Conservation (phyloP, 2,329 filamentous ascomycete genomes). For the Pyrenophora seminiperda region DNA sequence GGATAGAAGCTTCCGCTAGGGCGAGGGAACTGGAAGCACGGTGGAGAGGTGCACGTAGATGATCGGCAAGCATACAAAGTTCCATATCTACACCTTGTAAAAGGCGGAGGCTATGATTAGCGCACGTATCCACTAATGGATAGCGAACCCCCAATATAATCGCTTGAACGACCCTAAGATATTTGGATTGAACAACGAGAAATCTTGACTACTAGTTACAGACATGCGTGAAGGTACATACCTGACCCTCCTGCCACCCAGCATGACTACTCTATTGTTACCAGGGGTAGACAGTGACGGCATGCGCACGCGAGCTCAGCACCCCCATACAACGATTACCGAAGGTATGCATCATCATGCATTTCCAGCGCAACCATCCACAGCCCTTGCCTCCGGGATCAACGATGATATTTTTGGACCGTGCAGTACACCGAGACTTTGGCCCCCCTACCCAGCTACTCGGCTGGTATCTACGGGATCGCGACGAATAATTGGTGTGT, state of each 20-base stretch:
- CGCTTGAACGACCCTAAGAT: too few relatives aligned
- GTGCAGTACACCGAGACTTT: neutral
- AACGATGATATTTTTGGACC: neutral
- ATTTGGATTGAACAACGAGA: too few relatives aligned
- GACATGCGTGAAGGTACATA: neutral
- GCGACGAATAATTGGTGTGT: neutral
- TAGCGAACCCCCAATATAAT: too few relatives aligned
- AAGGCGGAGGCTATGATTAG: too few relatives aligned
- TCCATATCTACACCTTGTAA: neutral
- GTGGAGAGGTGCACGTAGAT: slow-evolving; percentile 42
- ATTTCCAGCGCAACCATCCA: neutral
- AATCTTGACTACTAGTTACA: too few relatives aligned
- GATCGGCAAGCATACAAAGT: neutral
- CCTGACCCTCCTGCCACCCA: too few relatives aligned
- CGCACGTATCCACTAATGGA: too few relatives aligned
- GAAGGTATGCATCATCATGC: neutral
- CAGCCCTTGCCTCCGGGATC: neutral
- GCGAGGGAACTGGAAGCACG: slow-evolving; percentile 53
- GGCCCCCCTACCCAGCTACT: neutral
- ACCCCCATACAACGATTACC: neutral
- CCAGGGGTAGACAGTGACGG: too few relatives aligned
- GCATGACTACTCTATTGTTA: neutral
- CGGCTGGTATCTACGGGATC: neutral
- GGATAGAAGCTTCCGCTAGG: slow-evolving; percentile 50
- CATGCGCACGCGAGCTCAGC: neutral